Percentiles rank a stretch among this genome's conserved stretches.
phyloP scores from a whole-genome alignment of 306 rosid species.

The Sechiopsis laciniata region DNA sequence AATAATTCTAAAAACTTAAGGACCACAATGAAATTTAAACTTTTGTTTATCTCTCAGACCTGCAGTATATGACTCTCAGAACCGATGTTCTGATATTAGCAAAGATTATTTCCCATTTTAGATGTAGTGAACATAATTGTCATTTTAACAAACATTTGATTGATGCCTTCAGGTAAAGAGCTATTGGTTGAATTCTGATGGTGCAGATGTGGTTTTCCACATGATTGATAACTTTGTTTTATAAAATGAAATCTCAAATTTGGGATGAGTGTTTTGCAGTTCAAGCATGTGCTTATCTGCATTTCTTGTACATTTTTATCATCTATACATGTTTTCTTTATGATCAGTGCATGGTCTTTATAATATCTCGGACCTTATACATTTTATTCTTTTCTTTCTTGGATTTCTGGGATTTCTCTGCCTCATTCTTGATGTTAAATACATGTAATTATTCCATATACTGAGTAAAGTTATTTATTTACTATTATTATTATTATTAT shows the following conservation, averaged over 20 bases:
- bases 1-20: too few relatives aligned
- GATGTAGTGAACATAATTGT: too few relatives aligned
- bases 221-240: slow-evolving; percentile 79
- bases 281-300: not conserved
- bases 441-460: not conserved
- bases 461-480: not conserved
- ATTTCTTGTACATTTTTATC: slow-evolving; percentile 21
- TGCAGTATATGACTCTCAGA: not conserved
- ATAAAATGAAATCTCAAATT: slow-evolving; percentile 22
- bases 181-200: slow-evolving; percentile 89
- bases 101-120: too few relatives aligned
- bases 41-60: not conserved
- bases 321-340: slow-evolving; percentile 7
- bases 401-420: not conserved
- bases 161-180: slow-evolving; percentile 67
- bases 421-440: not conserved
- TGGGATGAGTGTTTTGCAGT: slow-evolving; percentile 23
- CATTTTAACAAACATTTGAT: not conserved
- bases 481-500: too few relatives aligned
- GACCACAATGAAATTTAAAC: not conserved
- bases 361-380: not conserved
- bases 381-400: not conserved
- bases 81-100: too few relatives aligned
- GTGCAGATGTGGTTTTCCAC: slow-evolving; percentile 84
- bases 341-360: not conserved